Conservation (phyloP, 805 yeast genomes). For the Maudiozyma barnettii region DNA sequence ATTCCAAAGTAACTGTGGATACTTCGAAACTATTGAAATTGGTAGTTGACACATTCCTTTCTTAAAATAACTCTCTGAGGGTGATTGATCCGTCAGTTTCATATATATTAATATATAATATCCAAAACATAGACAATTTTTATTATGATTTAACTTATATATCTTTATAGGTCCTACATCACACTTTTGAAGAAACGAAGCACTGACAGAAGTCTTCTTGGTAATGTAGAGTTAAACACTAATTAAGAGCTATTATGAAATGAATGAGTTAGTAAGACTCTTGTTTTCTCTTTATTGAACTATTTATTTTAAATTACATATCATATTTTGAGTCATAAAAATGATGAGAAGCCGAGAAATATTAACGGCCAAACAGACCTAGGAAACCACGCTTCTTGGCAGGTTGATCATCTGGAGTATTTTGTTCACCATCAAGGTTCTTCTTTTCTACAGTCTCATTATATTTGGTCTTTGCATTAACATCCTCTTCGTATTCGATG, state of each 20-base stretch:
- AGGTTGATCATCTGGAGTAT: constrained; percentile 17
- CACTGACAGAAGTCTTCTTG: too few relatives aligned
- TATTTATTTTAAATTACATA: neutral
- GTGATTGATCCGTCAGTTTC: neutral
- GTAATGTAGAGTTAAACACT: too few relatives aligned
- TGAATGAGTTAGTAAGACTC: neutral
- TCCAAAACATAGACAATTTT: neutral
- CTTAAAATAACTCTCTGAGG: neutral
- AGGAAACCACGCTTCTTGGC: constrained; percentile 58
- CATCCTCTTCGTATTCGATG: constrained; percentile 39
- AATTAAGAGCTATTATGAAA: too few relatives aligned
- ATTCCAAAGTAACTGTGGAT: constrained; percentile 58
- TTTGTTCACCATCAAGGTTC: neutral
- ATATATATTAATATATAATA: neutral
- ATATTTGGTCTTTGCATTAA: neutral
- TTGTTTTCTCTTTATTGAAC: neutral
- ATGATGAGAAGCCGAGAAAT: neutral
- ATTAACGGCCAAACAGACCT: constrained; percentile 56
- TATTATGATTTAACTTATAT: too few relatives aligned
- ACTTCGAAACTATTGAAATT: constrained; percentile 59
- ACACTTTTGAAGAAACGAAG: too few relatives aligned
- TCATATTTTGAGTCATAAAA: neutral
- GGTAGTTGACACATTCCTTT: constrained; percentile 56
- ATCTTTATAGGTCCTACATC: too few relatives aligned
- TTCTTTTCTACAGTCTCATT: constrained; percentile 4